Percentiles rank a stretch among this genome's conserved stretches.
phyloP scores from a whole-genome alignment of 805 yeast genomes.

The Pichia californica region DNA sequence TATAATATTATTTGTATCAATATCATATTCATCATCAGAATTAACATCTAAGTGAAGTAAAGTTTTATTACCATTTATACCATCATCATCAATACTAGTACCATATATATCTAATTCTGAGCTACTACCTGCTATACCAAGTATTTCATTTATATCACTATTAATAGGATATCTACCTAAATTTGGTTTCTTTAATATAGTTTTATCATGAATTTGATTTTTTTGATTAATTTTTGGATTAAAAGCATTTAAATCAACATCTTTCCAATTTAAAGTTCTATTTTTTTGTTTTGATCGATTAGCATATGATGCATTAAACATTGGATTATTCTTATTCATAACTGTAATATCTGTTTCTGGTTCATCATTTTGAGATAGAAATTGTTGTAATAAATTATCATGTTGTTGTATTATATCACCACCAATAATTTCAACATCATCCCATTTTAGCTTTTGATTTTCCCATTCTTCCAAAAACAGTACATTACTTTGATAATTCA shows the following conservation, averaged over 20 bases:
- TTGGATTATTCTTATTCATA: slow-evolving; percentile 20
- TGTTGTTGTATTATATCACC: slow-evolving; percentile 13
- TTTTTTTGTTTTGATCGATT: slow-evolving; percentile 22
- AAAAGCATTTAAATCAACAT: slow-evolving; percentile 8
- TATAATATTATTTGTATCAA: not conserved
- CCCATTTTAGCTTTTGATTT: slow-evolving; percentile 25
- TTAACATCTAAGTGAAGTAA: slow-evolving; percentile 1
- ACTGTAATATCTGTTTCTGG: slow-evolving; percentile 22
- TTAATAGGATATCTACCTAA: slow-evolving; percentile 4
- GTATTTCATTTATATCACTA: not conserved
- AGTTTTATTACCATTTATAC: not conserved
- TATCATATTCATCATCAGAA: slow-evolving; percentile 2
- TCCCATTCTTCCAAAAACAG: slow-evolving; percentile 30
- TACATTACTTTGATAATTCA: slow-evolving; percentile 26
- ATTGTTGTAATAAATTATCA: slow-evolving; percentile 24
- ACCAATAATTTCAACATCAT: slow-evolving; percentile 26
- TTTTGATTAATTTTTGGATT: slow-evolving; percentile 4
- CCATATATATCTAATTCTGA: not conserved
- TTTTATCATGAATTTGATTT: slow-evolving; percentile 18
- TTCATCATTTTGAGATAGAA: slow-evolving; percentile 23
- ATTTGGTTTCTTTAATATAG: slow-evolving; percentile 21
- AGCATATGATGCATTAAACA: slow-evolving; percentile 25
- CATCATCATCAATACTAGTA: not conserved
- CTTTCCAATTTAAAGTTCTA: slow-evolving; percentile 27
- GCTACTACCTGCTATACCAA: not conserved